Percentiles rank a stretch among this genome's conserved stretches.
Conservation (phyloP, 257 asterid species). For the Solanum virginianum region DNA sequence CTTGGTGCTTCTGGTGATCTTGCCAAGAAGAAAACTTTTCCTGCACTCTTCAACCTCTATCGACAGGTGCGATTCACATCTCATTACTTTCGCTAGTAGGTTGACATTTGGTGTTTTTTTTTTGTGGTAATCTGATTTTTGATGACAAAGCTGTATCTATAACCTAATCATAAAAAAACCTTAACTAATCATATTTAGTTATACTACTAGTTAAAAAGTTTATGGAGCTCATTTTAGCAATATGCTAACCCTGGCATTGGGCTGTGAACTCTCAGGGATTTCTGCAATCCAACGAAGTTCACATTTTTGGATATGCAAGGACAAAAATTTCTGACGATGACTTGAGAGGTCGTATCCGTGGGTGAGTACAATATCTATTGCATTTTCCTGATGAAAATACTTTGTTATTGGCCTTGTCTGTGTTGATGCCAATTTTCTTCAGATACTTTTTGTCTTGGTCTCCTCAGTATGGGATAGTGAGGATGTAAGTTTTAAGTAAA, state of each 20-base stretch:
- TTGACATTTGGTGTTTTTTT: neutral
- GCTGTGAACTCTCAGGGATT: constrained; percentile 50
- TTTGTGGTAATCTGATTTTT: neutral
- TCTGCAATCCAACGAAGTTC: constrained; percentile 70
- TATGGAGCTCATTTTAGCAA: neutral
- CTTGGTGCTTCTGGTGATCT: constrained; percentile 99
- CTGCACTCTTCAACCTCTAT: constrained; percentile 90
- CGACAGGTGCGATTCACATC: constrained; percentile 47
- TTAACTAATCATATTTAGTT: neutral
- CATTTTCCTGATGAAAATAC: neutral
- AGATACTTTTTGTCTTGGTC: neutral
- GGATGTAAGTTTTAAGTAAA: too few relatives aligned
- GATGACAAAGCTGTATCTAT: neutral
- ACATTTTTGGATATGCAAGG: constrained; percentile 97
- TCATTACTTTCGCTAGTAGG: neutral
- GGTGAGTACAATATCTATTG: constrained; percentile 30
- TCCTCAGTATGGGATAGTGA: neutral
- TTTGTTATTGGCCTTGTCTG: neutral
- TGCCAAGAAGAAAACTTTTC: constrained; percentile 98
- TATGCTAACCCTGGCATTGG: constrained; percentile 2
- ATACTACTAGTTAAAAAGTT: neutral
- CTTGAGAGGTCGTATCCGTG: constrained; percentile 67
- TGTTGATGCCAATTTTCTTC: neutral
- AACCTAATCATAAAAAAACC: neutral
- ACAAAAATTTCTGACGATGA: constrained; percentile 76